Evolutionary conservation across 805 yeast genomes (phyloP), one percentile per base, ranked within the genome.

Genomic region (Schizosaccharomyces pombe): DNA sequence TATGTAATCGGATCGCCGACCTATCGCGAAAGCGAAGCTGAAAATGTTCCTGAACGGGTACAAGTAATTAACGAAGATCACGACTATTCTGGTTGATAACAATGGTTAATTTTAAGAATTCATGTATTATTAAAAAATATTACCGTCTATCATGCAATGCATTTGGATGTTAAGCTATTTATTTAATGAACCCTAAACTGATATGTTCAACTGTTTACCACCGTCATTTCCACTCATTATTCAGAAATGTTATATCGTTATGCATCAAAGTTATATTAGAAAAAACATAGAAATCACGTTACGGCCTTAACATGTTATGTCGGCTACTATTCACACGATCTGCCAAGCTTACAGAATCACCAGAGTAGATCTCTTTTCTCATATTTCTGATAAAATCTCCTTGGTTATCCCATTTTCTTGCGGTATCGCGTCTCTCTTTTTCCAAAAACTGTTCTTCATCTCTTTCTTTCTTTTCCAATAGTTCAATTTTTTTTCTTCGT

Each of bases 231-330:
- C n/a, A n/a, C n/a, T n/a, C n/a, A n/a, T n/a, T n/a, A n/a, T n/a
- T n/a, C n/a, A n/a, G n/a, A n/a, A 12, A 12, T n/a, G 2, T 37
- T 37, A 4, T 37, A 37, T 12, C n/a, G 43, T 43, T 4, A 19
- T 43, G 5, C 19, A 24, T 22, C 31, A 19, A 12, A 65, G 73
- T 78, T 62, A 96, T 87, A 34, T 89, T 89, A 65, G 76, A 75
- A 55, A 70, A 80, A 54, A 70, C 87, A 47, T 72, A 71, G 3
- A 85, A 87, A 60, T 76, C 74, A 1, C 70, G 72, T 16, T 91
- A 91, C 65, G 91, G 99, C 65, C 72, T 84, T 1, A 77, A 75
- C 5, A 82, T 91, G 55, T 69, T 84, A 55, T 11, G 94, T 78
- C 53, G 89, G 30, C 19, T 26, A 19, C 49, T 19, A n/a, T 24